Base-by-base conservation (phyloP, 2,329 filamentous ascomycete species). In the Aspergillus awamori region DNA sequence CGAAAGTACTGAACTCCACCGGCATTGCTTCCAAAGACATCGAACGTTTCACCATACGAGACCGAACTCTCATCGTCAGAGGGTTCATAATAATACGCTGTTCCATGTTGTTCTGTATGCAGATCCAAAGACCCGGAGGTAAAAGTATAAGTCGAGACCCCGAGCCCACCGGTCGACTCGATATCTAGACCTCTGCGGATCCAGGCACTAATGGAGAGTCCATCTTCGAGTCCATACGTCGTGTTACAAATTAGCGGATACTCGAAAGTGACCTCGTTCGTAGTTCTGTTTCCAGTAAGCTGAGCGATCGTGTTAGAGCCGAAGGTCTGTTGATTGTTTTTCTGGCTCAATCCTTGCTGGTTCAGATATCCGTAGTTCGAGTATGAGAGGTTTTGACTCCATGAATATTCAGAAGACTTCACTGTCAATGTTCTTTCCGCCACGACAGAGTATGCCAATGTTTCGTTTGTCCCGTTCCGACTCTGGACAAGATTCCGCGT, bases 241-340 rank as follows among this genome's bases (percentile, higher is more conserved):
- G 81, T 83, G 67, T 84, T 85, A 52, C 85, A 84, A 66, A 79
- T 82, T 0, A 91, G 74, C 0, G 89, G 89, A 67, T 89, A 92
- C 8, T 74, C 74, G 70, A 87, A 89, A 4, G 64, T 72, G 26
- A 77, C 74, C 17, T 68, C 64, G 8, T 70, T 69, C 58, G 80
- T 82, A 3, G 22, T 70, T 71, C 54, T 61, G 2, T 58, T 60
- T 5, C 57, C 66, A 51, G 84, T 83, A 1, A 70, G 58, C 8
- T 65, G 58, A 1, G 65, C 57, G 15, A 69, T 65, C 5, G 55
- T 65, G 24, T 62, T 61, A 13, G 73, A 72, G 5, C 87, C 87
- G 0, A 74, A 76, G 1, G 84, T 87, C 24, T 69, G 76, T 58
- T 86, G 83, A 20, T 75, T 80, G 36, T 80, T 84, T 26, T 74